Percentiles rank a stretch among this genome's conserved stretches.
phyloP scores from a whole-genome alignment of 768 basidiomycete species.

The Favolaschia claudopus region DNA sequence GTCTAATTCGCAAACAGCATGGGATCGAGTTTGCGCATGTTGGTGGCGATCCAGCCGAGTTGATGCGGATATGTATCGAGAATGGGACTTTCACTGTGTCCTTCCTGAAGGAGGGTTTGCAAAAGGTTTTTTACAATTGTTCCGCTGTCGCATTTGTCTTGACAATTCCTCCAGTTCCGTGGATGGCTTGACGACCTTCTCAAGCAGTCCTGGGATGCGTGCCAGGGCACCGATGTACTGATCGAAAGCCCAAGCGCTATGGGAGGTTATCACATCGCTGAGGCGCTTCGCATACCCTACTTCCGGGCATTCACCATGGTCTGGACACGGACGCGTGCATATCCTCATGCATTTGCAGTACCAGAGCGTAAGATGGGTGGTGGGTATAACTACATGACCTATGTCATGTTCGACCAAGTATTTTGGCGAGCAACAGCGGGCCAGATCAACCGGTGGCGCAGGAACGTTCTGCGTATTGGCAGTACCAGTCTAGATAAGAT shows the following conservation, averaged over 20 bases:
- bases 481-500: conserved; percentile 92
- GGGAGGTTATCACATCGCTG: conserved; percentile 97
- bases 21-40: conserved; percentile 96
- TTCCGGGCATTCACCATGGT: conserved; percentile 98
- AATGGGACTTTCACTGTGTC: conserved; percentile 98
- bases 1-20: conserved; percentile 57
- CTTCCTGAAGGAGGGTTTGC: conserved; percentile 89
- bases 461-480: conserved; percentile 74
- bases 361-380: conserved; percentile 99
- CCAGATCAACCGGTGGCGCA: conserved; percentile 94
- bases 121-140: conserved; percentile 64
- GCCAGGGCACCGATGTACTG: conserved; percentile 92
- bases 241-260: conserved; percentile 97
- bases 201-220: conserved; percentile 95
- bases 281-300: conserved; percentile 92
- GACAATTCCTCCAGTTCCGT: conserved; percentile 80
- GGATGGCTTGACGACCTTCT: conserved; percentile 98
- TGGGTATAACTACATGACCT: conserved; percentile 98
- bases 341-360: conserved; percentile 97
- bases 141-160: conserved; percentile 4
- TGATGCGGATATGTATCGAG: conserved; percentile 98
- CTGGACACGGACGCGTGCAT: conserved; percentile 94
- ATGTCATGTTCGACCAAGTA: conserved; percentile 97
- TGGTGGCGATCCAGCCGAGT: conserved; percentile 96
- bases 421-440: conserved; percentile 96